A percentile compares a stretch with the other conserved stretches of the same genome.
Evolutionary conservation across 2,329 filamentous ascomycete species (phyloP).

Genomic region (Eutypella sp.): DNA sequence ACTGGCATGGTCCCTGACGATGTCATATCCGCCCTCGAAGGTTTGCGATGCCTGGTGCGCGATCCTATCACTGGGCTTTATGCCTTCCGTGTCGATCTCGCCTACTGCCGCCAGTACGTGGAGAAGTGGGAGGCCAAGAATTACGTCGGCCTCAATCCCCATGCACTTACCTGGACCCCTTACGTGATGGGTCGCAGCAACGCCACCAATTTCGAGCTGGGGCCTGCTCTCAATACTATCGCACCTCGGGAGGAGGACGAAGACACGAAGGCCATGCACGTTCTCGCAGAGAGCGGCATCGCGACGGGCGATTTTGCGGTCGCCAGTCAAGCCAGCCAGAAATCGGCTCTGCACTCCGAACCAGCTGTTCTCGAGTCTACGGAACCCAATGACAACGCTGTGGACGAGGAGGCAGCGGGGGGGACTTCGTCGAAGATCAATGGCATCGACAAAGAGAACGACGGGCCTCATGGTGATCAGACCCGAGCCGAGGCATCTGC

Average conservation of each 20-base stretch:
- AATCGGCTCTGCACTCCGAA: constrained; percentile 22
- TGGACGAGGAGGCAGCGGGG: constrained; percentile 12
- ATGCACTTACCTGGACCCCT: constrained; percentile 86
- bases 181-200: constrained; percentile 92
- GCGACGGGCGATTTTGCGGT: constrained; percentile 27
- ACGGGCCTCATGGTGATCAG: constrained; percentile 13
- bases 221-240: constrained; percentile 76
- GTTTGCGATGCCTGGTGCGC: constrained; percentile 79
- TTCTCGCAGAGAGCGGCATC: constrained; percentile 24
- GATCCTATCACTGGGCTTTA: constrained; percentile 87
- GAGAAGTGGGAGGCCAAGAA: constrained; percentile 84
- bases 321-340: constrained; percentile 19
- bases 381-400: constrained; percentile 30
- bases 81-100: constrained; percentile 79
- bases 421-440: constrained; percentile 19
- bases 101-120: constrained; percentile 83
- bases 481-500: constrained; percentile 8
- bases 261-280: constrained; percentile 32
- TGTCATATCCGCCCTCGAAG: constrained; percentile 89
- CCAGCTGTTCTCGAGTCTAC: constrained; percentile 34
- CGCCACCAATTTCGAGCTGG: constrained; percentile 76
- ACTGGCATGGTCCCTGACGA: constrained; percentile 96
- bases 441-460: constrained; percentile 20
- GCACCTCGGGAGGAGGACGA: constrained; percentile 78
- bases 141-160: constrained; percentile 78